phyloP scores from a whole-genome alignment of 1,284 basidiomycete genomes.

The Ganoderma resinaceum region DNA sequence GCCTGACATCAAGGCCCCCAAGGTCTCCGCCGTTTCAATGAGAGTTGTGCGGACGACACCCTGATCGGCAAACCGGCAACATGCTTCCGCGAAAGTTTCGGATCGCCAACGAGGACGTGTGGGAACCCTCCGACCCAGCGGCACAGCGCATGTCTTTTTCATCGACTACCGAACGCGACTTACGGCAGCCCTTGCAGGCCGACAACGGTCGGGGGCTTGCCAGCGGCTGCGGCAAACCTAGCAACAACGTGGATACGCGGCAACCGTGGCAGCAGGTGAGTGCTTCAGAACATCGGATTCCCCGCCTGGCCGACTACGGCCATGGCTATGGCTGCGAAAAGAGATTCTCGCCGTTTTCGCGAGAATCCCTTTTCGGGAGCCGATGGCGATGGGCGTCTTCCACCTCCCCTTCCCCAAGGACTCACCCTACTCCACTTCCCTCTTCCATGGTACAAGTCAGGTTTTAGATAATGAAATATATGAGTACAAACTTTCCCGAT shows the following conservation, averaged over 20 bases:
- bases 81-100: slow-evolving; percentile 2
- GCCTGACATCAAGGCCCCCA: background rate
- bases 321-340: too few species aligned
- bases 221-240: background rate
- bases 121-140: background rate
- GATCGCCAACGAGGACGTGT: background rate
- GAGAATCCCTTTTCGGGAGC: too few species aligned
- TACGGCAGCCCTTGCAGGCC: background rate
- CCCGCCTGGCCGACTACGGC: too few species aligned
- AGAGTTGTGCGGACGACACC: background rate
- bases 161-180: background rate
- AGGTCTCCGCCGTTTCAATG: background rate
- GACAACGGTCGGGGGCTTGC: background rate
- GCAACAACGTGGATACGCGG: slow-evolving; percentile 1
- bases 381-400: too few species aligned
- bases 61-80: background rate
- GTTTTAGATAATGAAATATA: too few species aligned
- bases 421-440: too few species aligned
- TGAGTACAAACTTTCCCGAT: too few species aligned
- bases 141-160: background rate
- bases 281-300: too few species aligned
- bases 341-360: too few species aligned
- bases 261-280: background rate
- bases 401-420: too few species aligned
- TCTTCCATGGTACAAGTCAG: too few species aligned